Conservation (phyloP, 2,329 filamentous ascomycete species). For the Diaporthe ampelina region DNA sequence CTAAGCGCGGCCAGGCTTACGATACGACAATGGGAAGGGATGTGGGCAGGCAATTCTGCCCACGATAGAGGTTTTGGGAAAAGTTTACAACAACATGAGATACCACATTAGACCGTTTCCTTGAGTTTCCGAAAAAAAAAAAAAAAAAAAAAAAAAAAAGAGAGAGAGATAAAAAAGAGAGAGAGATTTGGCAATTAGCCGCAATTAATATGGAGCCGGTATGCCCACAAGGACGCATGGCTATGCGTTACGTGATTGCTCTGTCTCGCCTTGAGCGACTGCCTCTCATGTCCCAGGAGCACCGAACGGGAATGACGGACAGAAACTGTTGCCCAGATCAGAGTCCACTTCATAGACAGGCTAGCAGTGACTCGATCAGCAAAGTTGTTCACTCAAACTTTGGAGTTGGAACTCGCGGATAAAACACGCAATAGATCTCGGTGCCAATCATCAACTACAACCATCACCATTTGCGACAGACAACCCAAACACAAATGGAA, state of each 20-base stretch:
- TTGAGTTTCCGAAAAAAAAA: background rate
- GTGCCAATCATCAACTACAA: background rate
- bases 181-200: background rate
- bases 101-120: conserved; percentile 34
- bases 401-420: background rate
- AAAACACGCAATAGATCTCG: background rate
- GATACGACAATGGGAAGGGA: background rate
- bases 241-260: background rate
- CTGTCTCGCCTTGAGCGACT: background rate
- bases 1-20: conserved; percentile 8
- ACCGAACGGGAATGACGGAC: background rate
- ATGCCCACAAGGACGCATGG: background rate
- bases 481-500: background rate
- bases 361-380: background rate
- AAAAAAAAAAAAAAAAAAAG: background rate
- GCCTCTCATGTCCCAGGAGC: background rate
- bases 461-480: background rate
- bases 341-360: background rate
- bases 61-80: background rate
- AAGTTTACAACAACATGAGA: conserved; percentile 33
- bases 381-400: background rate
- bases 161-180: too few species aligned
- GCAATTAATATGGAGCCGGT: background rate
- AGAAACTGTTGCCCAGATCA: background rate
- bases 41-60: background rate